These are phyloP conservation scores for Apiospora koreana DNA, from an alignment of 2,329 filamentous ascomycete genomes.

Conservation along the genomic window DNA sequence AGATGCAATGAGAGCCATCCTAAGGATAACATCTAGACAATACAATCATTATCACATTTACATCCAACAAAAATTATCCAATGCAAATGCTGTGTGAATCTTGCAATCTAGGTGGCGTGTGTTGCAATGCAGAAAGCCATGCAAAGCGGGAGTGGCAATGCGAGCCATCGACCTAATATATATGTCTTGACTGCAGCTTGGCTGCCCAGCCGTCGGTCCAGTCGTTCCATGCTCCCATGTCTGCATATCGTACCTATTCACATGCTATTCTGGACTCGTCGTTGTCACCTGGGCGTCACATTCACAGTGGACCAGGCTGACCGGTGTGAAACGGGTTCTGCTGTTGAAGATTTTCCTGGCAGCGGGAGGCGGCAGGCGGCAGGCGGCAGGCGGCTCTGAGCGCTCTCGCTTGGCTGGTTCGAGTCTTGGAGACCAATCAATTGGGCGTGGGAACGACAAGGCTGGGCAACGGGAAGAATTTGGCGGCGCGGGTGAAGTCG, in stretches of 20 bases:
- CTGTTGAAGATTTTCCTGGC: neutral
- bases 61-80: too few relatives aligned
- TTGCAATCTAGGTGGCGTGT: neutral
- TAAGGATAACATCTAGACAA: neutral
- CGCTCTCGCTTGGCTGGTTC: neutral
- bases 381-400: conserved; percentile 6
- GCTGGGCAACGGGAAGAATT: neutral
- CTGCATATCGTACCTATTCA: neutral
- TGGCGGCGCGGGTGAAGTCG: neutral
- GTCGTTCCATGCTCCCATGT: neutral
- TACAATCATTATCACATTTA: neutral
- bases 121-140: neutral
- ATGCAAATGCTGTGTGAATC: neutral
- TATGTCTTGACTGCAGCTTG: neutral
- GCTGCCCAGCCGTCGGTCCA: neutral
- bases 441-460: neutral
- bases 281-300: neutral
- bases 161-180: neutral
- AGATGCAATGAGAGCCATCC: neutral
- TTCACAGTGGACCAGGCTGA: neutral
- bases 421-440: neutral
- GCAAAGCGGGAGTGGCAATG: neutral
- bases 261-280: neutral
- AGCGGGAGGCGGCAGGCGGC: neutral
- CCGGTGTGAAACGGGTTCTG: neutral